phyloP scores from a whole-genome alignment of 2,329 filamentous ascomycete genomes.

The Apiospora sp. region DNA sequence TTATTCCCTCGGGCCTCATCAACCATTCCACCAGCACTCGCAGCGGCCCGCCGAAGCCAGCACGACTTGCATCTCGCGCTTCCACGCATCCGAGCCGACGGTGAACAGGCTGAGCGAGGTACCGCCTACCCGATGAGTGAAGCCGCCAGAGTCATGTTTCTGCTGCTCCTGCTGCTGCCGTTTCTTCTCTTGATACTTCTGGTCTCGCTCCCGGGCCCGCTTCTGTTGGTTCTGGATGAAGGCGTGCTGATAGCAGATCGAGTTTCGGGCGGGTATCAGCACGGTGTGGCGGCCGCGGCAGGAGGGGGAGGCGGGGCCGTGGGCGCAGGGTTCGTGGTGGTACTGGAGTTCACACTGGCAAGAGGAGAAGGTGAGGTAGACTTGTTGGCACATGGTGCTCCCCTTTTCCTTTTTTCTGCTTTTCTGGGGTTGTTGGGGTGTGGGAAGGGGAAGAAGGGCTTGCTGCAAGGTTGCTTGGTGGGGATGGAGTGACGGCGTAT shows the following conservation, averaged over 20 bases:
- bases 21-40: background rate
- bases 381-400: conserved; percentile 6
- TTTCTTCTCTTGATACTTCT: background rate
- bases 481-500: background rate
- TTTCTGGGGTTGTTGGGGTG: background rate
- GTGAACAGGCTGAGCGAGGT: background rate
- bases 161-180: background rate
- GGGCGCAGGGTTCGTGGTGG: background rate
- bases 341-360: conserved; percentile 5
- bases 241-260: conserved; percentile 15
- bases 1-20: background rate
- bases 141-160: background rate
- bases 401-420: background rate
- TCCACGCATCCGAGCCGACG: background rate
- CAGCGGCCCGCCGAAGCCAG: background rate
- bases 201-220: background rate
- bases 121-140: background rate
- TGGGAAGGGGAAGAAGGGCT: too few species aligned
- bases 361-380: conserved; percentile 16
- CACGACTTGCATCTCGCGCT: conserved; percentile 1
- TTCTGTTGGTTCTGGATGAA: background rate
- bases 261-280: background rate
- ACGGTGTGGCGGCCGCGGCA: background rate
- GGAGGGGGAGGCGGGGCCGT: background rate
- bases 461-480: background rate